These are phyloP conservation scores for Clarireedia sp. DNA, from an alignment of 2,329 filamentous ascomycete species.

Conservation along the genomic window DNA sequence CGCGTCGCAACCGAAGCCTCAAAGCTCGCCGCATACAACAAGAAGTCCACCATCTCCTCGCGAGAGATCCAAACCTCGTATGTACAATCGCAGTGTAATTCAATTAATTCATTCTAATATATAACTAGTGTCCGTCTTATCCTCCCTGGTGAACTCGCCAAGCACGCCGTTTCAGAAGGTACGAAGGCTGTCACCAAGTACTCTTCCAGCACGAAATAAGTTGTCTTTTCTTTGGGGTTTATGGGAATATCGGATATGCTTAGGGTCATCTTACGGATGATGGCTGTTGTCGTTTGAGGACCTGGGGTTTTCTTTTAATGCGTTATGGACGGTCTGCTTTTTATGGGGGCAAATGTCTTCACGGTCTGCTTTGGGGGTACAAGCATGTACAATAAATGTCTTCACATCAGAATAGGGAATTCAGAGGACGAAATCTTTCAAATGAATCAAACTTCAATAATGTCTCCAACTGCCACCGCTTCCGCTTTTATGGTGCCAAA, in stretches of 20 bases:
- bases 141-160: constrained; percentile 95
- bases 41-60: constrained; percentile 99
- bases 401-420: constrained; percentile 30
- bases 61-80: constrained; percentile 98
- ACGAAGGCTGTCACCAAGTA: constrained; percentile 99
- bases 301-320: constrained; percentile 46
- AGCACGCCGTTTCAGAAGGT: constrained; percentile 98
- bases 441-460: too few relatives aligned
- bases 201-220: constrained; percentile 98
- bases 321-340: constrained; percentile 64
- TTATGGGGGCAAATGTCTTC: constrained; percentile 60
- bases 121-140: constrained; percentile 72
- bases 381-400: constrained; percentile 60
- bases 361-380: constrained; percentile 60
- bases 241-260: constrained; percentile 44
- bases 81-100: constrained; percentile 26
- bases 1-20: constrained; percentile 96
- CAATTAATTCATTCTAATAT: neutral
- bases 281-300: constrained; percentile 22
- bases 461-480: neutral
- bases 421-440: constrained; percentile 25
- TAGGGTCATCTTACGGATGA: constrained; percentile 30
- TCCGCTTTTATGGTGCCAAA: neutral
- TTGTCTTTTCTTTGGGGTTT: constrained; percentile 46
- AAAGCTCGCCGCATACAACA: constrained; percentile 99